Evolutionary conservation across 768 basidiomycete species (phyloP), one percentile per base, ranked within the genome.

Genomic region (Polyporus arcularius): DNA sequence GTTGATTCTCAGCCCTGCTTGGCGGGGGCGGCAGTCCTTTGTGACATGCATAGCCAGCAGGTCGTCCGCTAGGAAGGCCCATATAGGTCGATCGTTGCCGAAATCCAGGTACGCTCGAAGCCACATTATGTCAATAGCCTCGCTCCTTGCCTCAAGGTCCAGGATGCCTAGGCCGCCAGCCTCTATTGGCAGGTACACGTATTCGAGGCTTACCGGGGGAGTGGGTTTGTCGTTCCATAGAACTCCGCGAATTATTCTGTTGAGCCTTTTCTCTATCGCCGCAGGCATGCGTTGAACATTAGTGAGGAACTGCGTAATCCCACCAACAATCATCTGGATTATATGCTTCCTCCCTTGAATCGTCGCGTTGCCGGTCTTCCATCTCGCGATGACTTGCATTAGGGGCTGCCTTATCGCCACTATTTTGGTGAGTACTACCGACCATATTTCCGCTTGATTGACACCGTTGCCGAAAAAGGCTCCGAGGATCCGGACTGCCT

Each of bases 251-350:
- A 58, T 11, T 5, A 55, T 18, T n/a, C 39, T 56, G 3, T 26
- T 31, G 4, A 62, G 32, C 0, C 45, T 3, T 43, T 52, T 4
- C 28, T 1, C 4, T 59, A 49, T 1, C 14, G 7, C 2, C 0
- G 21, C 4, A n/a, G 69, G 71, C 71, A 72, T 72, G 3, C 68
- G 54, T 39, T 72, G 68, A 4, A 67, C 71, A 12, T 61, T 55
- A 0, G 71, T 55, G 1, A 64, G 55, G 58, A 68, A 73, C 58
- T 73, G 73, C 4, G 71, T 69, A 55, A 59, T 60, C 4, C 54
- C 58, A 4, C 65, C 68, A 0, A 71, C 28, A 0, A 67, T 35
- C 63, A 69, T 67, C 43, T 72, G 66, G 0, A 67, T 45, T 4
- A 70, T 60, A 16, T 70, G 64, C 2, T 39, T 16, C 18, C 54